Evolutionary conservation across 148 eudicot species (phyloP).

Genomic region (Diospyros kaki): DNA sequence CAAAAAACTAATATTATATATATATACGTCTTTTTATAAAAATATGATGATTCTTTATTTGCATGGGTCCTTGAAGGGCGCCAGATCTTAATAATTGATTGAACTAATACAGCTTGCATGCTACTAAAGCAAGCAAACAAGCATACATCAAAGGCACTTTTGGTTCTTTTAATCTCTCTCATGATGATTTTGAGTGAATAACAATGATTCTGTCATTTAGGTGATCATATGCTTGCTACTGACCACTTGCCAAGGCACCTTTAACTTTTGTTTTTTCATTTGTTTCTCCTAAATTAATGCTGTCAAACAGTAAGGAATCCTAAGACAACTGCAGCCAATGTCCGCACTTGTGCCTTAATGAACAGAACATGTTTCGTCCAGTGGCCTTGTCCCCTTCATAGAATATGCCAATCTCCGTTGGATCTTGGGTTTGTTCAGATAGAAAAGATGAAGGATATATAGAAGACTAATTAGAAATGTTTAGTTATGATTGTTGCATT

Average conservation of each 20-base stretch:
- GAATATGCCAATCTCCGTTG: too few relatives aligned
- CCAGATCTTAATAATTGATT: neutral
- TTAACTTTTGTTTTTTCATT: slow-evolving; percentile 36
- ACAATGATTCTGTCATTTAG: neutral
- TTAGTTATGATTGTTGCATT: too few relatives aligned
- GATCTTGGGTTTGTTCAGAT: too few relatives aligned
- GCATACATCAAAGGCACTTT: slow-evolving; percentile 16
- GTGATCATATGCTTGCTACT: neutral
- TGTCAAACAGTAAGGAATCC: too few relatives aligned
- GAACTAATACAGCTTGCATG: neutral
- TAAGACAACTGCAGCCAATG: too few relatives aligned
- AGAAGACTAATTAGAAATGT: too few relatives aligned
- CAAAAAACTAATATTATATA: neutral
- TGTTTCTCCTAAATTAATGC: slow-evolving; percentile 22
- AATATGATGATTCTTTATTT: neutral
- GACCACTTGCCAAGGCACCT: neutral
- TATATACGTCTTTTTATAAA: neutral
- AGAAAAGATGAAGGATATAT: too few relatives aligned
- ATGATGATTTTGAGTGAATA: slow-evolving; percentile 7
- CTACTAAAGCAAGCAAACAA: neutral
- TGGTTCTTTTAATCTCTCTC: neutral
- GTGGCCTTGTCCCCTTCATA: too few relatives aligned
- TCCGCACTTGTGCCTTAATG: too few relatives aligned
- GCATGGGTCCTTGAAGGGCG: neutral
- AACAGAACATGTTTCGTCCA: too few relatives aligned